Base-by-base conservation (phyloP, 768 basidiomycete species). In the Suillus hirtellus region DNA sequence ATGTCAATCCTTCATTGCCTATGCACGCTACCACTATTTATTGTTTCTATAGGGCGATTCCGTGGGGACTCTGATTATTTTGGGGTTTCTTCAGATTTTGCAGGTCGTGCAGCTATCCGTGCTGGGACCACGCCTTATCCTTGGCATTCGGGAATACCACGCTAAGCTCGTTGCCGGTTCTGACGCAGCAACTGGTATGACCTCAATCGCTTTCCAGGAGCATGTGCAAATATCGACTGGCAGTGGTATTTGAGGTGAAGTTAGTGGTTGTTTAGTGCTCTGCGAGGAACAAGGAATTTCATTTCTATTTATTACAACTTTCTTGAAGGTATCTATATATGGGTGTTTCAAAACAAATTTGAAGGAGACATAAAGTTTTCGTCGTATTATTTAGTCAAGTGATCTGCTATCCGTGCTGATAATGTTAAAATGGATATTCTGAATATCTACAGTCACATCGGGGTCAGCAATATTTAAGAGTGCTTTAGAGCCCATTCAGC, bases 81-180 rank as follows among this genome's bases (percentile, higher is more conserved):
- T 0, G n/a, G 8, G 43, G 0, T 3, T 44, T 0, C 1, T n/a
- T n/a, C 43, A n/a, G 3, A 19, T 44, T 44, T n/a, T 9, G 8
- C 0, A 0, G 9, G 17, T n/a, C 4, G 43, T 44, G 43, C 43
- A 44, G 43, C 10, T n/a, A 9, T 44, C 10, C n/a, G 43, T 44
- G 19, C 8, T 19, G 9, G 43, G 43, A 44, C 43, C 43, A 0
- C 43, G 43, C 43, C 43, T 44, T 1, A n/a, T 44, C 19, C 43
- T 44, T 19, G 8, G 43, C 0, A 3, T 44, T 44, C 19, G 43
- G 8, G 43, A 44, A n/a, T 44, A 44, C 19, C 3, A 44, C 3
- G 43, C 43, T 10, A 19, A n/a, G 19, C 43, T 44, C 19, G 9
- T 19, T 4, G 19, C 43, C 9, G 1, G 10, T 7, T 19, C 17